phyloP scores from a whole-genome alignment of 495 filamentous ascomycete genomes.

The Penicillium parvum region DNA sequence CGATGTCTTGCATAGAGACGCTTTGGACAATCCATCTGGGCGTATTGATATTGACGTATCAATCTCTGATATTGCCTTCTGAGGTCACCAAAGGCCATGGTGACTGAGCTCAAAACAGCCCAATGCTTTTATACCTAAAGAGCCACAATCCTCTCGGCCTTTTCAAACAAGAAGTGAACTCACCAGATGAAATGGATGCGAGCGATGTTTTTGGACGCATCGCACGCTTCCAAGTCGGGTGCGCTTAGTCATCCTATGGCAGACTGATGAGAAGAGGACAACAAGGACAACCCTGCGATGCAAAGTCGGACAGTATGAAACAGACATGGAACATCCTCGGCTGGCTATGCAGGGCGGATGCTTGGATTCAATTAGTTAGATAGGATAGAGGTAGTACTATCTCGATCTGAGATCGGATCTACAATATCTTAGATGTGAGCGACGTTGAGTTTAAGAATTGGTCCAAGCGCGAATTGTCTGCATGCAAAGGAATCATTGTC shows the following conservation, averaged over 20 bases:
- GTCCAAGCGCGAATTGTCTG: background rate
- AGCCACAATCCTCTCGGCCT: no score
- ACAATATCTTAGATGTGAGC: background rate
- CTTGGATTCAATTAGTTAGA: background rate
- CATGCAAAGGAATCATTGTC: background rate
- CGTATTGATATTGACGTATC: slow-evolving; percentile 1
- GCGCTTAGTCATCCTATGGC: slow-evolving; percentile 1
- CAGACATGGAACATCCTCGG: background rate
- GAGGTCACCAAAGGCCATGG: no score
- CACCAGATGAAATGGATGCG: background rate
- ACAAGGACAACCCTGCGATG: background rate
- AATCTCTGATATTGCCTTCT: background rate
- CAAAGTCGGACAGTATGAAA: background rate
- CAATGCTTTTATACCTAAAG: no score
- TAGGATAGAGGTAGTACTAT: background rate
- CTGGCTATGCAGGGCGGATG: background rate
- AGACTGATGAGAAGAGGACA: background rate
- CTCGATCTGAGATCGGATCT: background rate
- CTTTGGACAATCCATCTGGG: background rate
- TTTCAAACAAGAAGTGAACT: no score
- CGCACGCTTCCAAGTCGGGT: slow-evolving; percentile 4
- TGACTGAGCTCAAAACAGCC: no score
- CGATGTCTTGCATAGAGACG: background rate
- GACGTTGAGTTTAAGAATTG: background rate
- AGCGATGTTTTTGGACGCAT: slow-evolving; percentile 7